These are phyloP conservation scores for Chaetoscypha palmicola DNA, from an alignment of 2,329 filamentous ascomycete genomes.

Conservation along the genomic window DNA sequence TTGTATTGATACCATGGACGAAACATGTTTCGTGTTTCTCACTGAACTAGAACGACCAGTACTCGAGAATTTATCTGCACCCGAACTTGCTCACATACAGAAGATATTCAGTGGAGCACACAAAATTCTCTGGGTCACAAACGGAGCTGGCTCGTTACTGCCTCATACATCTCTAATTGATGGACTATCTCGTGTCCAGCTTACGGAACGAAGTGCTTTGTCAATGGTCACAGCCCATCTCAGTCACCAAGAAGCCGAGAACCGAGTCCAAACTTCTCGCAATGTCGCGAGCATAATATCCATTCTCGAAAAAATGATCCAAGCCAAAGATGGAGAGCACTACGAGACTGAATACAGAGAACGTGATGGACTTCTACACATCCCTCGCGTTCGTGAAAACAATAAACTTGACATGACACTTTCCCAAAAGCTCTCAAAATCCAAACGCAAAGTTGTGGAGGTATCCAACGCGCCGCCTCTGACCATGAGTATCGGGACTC, in stretches of 20 bases:
- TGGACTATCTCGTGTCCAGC: not conserved
- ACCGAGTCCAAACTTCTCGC: not conserved
- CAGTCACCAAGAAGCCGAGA: not conserved
- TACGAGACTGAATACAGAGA: not conserved
- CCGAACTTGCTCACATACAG: not conserved
- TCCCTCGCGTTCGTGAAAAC: not conserved
- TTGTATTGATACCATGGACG: not conserved
- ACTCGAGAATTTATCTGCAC: not conserved
- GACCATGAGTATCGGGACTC: not conserved
- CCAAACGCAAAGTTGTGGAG: too few species aligned
- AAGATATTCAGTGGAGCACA: not conserved
- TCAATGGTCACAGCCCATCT: not conserved
- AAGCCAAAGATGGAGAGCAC: not conserved
- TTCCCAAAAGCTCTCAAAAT: too few species aligned
- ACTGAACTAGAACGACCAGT: conserved; percentile 3
- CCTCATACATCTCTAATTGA: not conserved
- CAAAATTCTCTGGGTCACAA: not conserved
- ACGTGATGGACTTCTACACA: not conserved
- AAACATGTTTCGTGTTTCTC: not conserved
- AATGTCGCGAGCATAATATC: not conserved
- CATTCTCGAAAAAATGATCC: not conserved
- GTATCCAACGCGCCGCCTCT: too few species aligned
- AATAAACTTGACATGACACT: not conserved
- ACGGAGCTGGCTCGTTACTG: not conserved
- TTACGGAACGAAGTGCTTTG: not conserved